These are phyloP conservation scores for Flaveria floridana DNA, from an alignment of 140 eudicot species.

Conservation along the genomic window DNA sequence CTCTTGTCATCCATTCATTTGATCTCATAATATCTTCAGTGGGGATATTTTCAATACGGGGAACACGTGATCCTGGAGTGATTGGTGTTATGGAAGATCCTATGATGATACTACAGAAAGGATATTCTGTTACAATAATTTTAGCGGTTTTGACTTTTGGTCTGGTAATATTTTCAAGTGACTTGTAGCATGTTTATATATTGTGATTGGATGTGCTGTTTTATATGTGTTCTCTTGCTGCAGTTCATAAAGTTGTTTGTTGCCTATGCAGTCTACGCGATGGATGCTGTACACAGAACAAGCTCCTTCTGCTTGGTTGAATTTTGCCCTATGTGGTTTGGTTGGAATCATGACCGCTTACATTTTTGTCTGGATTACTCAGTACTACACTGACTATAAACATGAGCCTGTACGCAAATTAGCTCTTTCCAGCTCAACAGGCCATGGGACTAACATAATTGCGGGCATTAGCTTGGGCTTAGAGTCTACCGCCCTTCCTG, in stretches of 20 bases:
- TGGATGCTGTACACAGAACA: slow-evolving; percentile 96
- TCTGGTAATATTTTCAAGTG: slow-evolving; percentile 50
- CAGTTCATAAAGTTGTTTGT: slow-evolving; percentile 13
- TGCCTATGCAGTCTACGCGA: slow-evolving; percentile 76
- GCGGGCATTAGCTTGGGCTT: slow-evolving; percentile 94
- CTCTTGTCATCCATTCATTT: slow-evolving; percentile 91
- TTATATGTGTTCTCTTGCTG: slow-evolving; percentile 5
- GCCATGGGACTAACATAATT: slow-evolving; percentile 93
- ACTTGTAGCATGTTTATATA: slow-evolving; percentile 5
- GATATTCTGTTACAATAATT: slow-evolving; percentile 77
- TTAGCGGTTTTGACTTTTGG: slow-evolving; percentile 91
- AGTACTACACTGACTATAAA: slow-evolving; percentile 95
- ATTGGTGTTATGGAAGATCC: slow-evolving; percentile 74
- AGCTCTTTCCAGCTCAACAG: slow-evolving; percentile 88
- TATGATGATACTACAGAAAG: slow-evolving; percentile 86
- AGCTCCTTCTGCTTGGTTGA: slow-evolving; percentile 96
- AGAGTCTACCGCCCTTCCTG: slow-evolving; percentile 96
- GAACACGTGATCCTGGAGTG: slow-evolving; percentile 64
- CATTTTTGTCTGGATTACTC: slow-evolving; percentile 76
- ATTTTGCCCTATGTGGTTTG: slow-evolving; percentile 80
- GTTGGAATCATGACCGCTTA: slow-evolving; percentile 93
- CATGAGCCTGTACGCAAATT: slow-evolving; percentile 85
- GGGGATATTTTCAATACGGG: slow-evolving; percentile 85
- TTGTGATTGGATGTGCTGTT: neutral
- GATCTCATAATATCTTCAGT: slow-evolving; percentile 86